Evolutionary conservation across 495 filamentous ascomycete genomes (phyloP), one percentile per base, ranked within the genome.

Genomic region (Durotheca rogersii): DNA sequence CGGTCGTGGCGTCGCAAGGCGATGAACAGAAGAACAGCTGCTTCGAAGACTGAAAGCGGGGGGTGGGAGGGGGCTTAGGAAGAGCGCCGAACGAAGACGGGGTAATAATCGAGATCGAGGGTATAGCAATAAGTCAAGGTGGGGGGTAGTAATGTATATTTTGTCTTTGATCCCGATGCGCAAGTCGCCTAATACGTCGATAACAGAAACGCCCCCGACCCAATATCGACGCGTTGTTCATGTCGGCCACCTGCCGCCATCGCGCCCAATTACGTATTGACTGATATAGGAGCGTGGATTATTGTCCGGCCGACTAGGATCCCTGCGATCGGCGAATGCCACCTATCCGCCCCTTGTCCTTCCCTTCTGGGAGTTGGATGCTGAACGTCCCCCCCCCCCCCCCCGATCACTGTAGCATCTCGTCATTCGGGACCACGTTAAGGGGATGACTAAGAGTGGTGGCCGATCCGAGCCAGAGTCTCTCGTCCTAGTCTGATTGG

Each of bases 121-220:
- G 31, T 46, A 23, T 34, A 14, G 25, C 36, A 30, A 25, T 10
- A 31, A 44, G 20, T 40, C 30, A 30, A 35, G 20, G 14, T 29
- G 41, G 19, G 42, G 30, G 48, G 55, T 53, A 48, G 48, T 36
- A 49, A 40, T 44, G 35, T 51, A 43, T 40, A 43, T 40, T 41
- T 56, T 52, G 10, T 43, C 21, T 27, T 48, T 17, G 23, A 37
- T 37, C n/a, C 35, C 11, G 35, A 36, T 25, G 23, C 10, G 38
- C 23, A 7, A 38, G 31, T 27, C 29, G 23, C 9, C 32, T 32
- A 42, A 30, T 37, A 36, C 41, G 20, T 38, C 47, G 41, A 47
- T 25, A 31, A 40, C 31, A 30, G 11, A 34, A 12, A 29, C 35
- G n/a, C n/a, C n/a, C 17, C 7, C 23, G 23, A 27, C 9, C n/a